Evolutionary conservation across 2,329 filamentous ascomycete species (phyloP), one percentile per base, ranked within the genome.

Genomic region (Taxawa tesnikishii): DNA sequence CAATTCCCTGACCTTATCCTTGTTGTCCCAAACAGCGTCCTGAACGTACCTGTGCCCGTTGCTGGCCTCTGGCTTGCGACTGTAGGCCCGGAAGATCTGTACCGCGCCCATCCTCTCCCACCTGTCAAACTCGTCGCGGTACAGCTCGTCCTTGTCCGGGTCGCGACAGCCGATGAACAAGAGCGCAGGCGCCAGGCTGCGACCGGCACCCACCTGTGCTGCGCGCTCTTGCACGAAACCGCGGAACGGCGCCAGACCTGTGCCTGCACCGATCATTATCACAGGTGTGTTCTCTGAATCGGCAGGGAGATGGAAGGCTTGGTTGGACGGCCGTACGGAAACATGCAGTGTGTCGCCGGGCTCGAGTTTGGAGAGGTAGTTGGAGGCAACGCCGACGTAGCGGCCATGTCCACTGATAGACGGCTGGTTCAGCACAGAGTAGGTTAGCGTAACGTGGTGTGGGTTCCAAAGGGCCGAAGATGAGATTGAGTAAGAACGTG

Each of bases 211-310:
- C 8, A 61, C 48, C 36, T 65, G 56, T 7, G 51, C 53, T 15
- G 53, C 53, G 36, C 90, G 88, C 65, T 98, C 90, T 63, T 98
- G 90, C 29, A 96, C 81, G 53, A 98, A 98, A 6, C 72, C 90
- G 44, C 90, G 79, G 75, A 98, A 94, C 12, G 90, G 90, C 15
- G 90, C 90, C 34, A 94, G 85, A 66, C 90, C 90, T n/a, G 90
- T 98, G 41, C 90, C 90, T n/a, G 96, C 79, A 56, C 90, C 90
- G 8, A 90, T 90, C 88, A 98, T 94, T 67, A 98, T 94, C 25
- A 64, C 46, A 0, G 61, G 61, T 3, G 43, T 45, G 5, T 52
- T 53, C 35, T 58, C 55, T 2, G 47, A 41, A 37, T 60, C 55
- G 27, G 55, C 50, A 5, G 62, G 62, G 0, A 63, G 47, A 28